A percentile compares a stretch with the other conserved stretches of the same genome.
Evolutionary conservation across 768 basidiomycete species (phyloP).

Genomic region (Hypholoma fasciculare): DNA sequence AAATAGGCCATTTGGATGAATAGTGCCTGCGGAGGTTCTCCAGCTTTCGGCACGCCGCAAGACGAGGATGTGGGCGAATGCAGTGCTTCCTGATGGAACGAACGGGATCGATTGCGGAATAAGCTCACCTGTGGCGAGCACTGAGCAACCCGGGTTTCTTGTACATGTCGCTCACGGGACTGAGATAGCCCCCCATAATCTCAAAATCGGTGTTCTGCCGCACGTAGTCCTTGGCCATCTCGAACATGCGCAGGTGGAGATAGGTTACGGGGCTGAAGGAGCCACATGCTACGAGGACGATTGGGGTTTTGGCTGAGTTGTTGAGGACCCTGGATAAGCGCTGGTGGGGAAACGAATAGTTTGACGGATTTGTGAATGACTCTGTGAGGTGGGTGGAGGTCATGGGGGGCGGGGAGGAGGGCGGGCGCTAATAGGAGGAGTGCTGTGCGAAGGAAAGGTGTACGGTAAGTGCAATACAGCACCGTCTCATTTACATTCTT

Average conservation of each 20-base stretch:
- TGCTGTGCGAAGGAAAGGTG: not conserved
- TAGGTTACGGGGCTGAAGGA: constrained; percentile 99
- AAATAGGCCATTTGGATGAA: constrained; percentile 20
- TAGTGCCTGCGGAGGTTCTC: not conserved
- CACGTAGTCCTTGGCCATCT: constrained; percentile 98
- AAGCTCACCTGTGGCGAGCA: constrained; percentile 81
- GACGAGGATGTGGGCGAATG: not conserved
- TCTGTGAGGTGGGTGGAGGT: constrained; percentile 28
- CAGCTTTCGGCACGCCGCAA: not conserved
- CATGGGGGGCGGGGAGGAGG: not conserved
- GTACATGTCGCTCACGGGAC: constrained; percentile 95
- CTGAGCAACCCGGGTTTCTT: constrained; percentile 94
- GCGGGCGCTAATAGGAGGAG: constrained; percentile 24
- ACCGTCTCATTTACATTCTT: not conserved
- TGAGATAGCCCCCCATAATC: constrained; percentile 94
- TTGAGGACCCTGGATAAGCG: constrained; percentile 59
- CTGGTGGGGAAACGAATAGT: constrained; percentile 68
- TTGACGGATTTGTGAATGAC: constrained; percentile 61
- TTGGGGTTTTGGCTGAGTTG: constrained; percentile 72
- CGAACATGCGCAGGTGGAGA: constrained; percentile 98
- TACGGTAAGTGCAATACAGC: not conserved
- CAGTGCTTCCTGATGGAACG: not conserved
- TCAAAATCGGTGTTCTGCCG: constrained; percentile 91
- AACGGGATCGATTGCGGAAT: not conserved
- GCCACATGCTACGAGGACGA: constrained; percentile 95